Evolutionary conservation across 1,284 basidiomycete genomes (phyloP).

Genomic region (Neonothopanus nambi): DNA sequence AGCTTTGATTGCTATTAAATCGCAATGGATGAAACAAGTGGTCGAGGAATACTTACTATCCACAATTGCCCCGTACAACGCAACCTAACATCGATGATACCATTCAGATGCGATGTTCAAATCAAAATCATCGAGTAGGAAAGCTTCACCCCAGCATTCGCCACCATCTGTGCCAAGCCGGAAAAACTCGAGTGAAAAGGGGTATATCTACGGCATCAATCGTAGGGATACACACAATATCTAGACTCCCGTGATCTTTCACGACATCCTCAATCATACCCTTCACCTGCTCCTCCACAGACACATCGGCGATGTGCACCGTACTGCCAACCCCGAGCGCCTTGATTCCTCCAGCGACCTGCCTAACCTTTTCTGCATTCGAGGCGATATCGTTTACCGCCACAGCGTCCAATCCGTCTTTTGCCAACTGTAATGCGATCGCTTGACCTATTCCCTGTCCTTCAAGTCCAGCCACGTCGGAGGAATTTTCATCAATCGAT

Average conservation of each 20-base stretch:
- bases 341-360: slow-evolving; percentile 27
- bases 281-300: slow-evolving; percentile 27
- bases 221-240: slow-evolving; percentile 25
- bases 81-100: too few species aligned
- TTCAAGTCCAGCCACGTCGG: slow-evolving; percentile 34
- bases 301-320: slow-evolving; percentile 26
- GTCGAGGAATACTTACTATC: too few species aligned
- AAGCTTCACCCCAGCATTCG: slow-evolving; percentile 32
- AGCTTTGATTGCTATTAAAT: background rate
- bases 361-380: slow-evolving; percentile 22
- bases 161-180: slow-evolving; percentile 33
- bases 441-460: slow-evolving; percentile 37
- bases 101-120: too few species aligned
- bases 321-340: too few species aligned
- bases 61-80: too few species aligned
- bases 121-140: too few species aligned
- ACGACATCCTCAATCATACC: slow-evolving; percentile 27
- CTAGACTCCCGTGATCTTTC: slow-evolving; percentile 25
- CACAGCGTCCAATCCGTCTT: slow-evolving; percentile 27
- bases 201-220: background rate
- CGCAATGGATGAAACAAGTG: too few species aligned
- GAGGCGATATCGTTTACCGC: slow-evolving; percentile 33
- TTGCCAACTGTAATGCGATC: slow-evolving; percentile 35
- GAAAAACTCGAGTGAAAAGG: background rate
- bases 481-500: background rate